These are phyloP conservation scores for Fraxinus latifolia DNA, from an alignment of 305 asterid genomes.

Conservation along the genomic window DNA sequence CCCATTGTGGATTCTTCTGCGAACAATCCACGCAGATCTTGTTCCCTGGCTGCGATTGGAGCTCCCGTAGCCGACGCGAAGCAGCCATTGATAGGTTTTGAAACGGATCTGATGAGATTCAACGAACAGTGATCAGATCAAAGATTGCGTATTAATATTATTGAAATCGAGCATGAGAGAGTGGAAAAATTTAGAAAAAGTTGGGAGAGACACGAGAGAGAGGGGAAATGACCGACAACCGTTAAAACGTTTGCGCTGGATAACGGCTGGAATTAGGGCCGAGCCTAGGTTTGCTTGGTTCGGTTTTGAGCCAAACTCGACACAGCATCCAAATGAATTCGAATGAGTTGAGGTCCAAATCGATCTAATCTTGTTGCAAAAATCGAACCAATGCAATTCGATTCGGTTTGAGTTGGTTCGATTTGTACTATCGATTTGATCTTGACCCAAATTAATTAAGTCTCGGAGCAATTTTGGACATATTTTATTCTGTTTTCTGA, in stretches of 20 bases:
- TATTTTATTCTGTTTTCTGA: not conserved
- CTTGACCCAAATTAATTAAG: not conserved
- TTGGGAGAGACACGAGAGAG: not conserved
- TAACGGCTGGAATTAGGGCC: not conserved
- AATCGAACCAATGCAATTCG: not conserved
- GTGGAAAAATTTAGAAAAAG: not conserved
- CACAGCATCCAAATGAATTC: not conserved
- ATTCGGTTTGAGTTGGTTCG: not conserved
- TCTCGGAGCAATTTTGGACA: not conserved
- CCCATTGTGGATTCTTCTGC: constrained; percentile 94
- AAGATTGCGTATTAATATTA: not conserved
- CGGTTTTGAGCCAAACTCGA: not conserved
- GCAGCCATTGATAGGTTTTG: constrained; percentile 49
- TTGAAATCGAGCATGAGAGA: not conserved
- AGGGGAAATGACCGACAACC: not conserved
- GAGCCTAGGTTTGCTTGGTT: not conserved
- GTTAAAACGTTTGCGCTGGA: not conserved
- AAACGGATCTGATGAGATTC: constrained; percentile 31
- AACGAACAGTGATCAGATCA: constrained; percentile 13
- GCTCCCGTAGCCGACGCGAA: constrained; percentile 77
- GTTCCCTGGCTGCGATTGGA: constrained; percentile 76
- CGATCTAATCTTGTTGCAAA: not conserved
- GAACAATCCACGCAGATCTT: constrained; percentile 85
- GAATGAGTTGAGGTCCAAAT: not conserved
- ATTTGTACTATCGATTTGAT: not conserved